Evolutionary conservation across 1,284 basidiomycete species (phyloP).

Genomic region (Ceratobasidium sp.): DNA sequence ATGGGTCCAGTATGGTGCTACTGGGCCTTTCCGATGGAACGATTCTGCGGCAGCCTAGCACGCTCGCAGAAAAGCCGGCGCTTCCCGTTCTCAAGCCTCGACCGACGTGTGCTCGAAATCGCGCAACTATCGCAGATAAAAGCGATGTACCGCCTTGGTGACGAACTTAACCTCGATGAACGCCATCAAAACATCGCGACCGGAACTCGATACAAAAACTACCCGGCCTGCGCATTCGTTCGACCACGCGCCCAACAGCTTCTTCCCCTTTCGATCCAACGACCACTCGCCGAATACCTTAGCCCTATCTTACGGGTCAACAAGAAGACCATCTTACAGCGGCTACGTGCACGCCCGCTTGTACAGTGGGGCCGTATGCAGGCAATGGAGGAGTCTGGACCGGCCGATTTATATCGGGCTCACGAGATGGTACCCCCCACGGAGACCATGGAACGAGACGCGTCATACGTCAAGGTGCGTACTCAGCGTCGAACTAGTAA

Average conservation of each 20-base stretch:
- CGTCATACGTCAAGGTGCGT: constrained; percentile 16
- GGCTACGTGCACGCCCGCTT: not conserved
- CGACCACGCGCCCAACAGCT: constrained; percentile 4
- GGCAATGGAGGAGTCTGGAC: not conserved
- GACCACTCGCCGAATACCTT: constrained; percentile 2
- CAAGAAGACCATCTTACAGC: not conserved
- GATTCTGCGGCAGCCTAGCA: constrained; percentile 52
- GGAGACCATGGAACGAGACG: not conserved
- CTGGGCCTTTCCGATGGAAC: constrained; percentile 62
- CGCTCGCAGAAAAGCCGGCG: constrained; percentile 52
- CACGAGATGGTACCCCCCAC: not conserved
- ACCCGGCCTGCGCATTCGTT: not conserved
- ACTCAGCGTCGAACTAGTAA: constrained; percentile 7
- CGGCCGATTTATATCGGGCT: not conserved
- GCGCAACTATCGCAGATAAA: constrained; percentile 53
- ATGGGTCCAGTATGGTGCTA: constrained; percentile 61
- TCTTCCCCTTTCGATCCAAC: constrained; percentile 49
- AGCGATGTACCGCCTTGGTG: constrained; percentile 49
- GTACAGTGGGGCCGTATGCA: constrained; percentile 22
- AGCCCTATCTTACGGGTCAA: not conserved
- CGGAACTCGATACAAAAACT: not conserved
- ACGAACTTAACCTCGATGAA: constrained; percentile 45
- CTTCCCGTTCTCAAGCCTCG: constrained; percentile 53
- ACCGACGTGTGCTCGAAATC: constrained; percentile 51
- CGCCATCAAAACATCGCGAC: constrained; percentile 8